Evolutionary conservation across 108 stramenopile genomes (phyloP), one percentile per base, ranked within the genome.

Genomic region (Hondaea fermentalgiana): DNA sequence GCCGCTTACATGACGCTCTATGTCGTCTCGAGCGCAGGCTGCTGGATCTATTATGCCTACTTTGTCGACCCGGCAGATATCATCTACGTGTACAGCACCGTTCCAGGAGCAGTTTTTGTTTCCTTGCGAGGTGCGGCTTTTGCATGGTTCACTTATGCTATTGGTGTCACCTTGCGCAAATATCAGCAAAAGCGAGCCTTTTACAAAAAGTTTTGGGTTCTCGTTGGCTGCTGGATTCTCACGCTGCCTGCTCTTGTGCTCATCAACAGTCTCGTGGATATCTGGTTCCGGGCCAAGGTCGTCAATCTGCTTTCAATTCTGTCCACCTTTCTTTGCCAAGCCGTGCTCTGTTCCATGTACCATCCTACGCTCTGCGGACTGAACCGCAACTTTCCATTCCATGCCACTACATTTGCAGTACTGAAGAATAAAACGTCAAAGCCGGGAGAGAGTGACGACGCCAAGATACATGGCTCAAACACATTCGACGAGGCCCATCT

Each of bases 141-240:
- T 14, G 69, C 14, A 5, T 91, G 90, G 88, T 91, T 91, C 88
- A 21, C n/a, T 8, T 91, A 76, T 87, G 88, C 88, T 4, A 59
- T 44, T 6, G 23, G 0, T 19, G 87, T 87, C 35, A 91, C 88
- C 16, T 23, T 42, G 44, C 59, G 23, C 29, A 58, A 72, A 6
- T 91, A 72, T 59, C 19, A 60, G 59, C 51, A 51, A 14, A 91
- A 91, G 88, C 72, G 29, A 17, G 44, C 29, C 49, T 91, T 91
- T 64, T 91, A 89, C 88, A 49, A 58, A 14, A 91, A 89, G 58
- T 89, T 89, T 72, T 88, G 35, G 58, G 6, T 42, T 5, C 14
- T 89, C 59, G 71, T 60, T 57, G 14, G 47, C 58, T 17, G 55
- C 53, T 91, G 90, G 90, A 72, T 91, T 51, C 58, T 83, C 6